These are phyloP conservation scores for Amanita muscaria DNA, from an alignment of 768 basidiomycete species.

Conservation along the genomic window DNA sequence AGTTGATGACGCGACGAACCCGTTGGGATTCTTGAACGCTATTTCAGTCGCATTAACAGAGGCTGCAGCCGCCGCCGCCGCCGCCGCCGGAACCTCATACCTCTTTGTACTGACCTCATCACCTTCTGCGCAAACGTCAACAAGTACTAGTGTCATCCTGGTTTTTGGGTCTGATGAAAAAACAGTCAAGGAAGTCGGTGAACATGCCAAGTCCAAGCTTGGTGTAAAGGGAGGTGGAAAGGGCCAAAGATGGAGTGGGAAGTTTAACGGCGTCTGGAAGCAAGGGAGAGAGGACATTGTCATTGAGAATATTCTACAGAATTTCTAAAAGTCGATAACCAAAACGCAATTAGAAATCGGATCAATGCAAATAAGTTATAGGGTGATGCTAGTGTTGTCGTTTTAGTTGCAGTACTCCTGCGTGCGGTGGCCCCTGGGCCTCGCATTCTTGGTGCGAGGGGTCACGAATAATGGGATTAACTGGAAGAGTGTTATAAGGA, in stretches of 20 bases:
- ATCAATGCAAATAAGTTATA: too few relatives aligned
- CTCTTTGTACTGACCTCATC: slow-evolving; percentile 54
- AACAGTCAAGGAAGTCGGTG: slow-evolving; percentile 50
- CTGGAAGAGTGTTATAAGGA: too few relatives aligned
- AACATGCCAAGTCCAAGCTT: slow-evolving; percentile 45
- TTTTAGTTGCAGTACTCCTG: too few relatives aligned
- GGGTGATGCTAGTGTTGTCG: too few relatives aligned
- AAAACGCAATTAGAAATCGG: background rate
- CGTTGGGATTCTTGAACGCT: slow-evolving; percentile 51
- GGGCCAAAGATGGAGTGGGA: slow-evolving; percentile 69
- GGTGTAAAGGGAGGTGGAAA: slow-evolving; percentile 74
- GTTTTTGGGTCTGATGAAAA: slow-evolving; percentile 53
- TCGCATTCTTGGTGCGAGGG: too few relatives aligned
- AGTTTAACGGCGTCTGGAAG: slow-evolving; percentile 59
- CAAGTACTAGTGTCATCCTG: slow-evolving; percentile 47
- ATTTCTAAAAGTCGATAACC: slow-evolving; percentile 6
- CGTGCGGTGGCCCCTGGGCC: too few relatives aligned
- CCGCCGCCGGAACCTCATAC: slow-evolving; percentile 23
- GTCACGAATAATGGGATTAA: too few relatives aligned
- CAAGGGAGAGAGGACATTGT: slow-evolving; percentile 31
- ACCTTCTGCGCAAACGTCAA: slow-evolving; percentile 42
- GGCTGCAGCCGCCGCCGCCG: slow-evolving; percentile 14
- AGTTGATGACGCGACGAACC: slow-evolving; percentile 49
- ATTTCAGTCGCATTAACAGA: slow-evolving; percentile 41
- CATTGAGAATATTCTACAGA: slow-evolving; percentile 30